Base-by-base conservation (phyloP, 306 rosid species). In the Fagus crenata region DNA sequence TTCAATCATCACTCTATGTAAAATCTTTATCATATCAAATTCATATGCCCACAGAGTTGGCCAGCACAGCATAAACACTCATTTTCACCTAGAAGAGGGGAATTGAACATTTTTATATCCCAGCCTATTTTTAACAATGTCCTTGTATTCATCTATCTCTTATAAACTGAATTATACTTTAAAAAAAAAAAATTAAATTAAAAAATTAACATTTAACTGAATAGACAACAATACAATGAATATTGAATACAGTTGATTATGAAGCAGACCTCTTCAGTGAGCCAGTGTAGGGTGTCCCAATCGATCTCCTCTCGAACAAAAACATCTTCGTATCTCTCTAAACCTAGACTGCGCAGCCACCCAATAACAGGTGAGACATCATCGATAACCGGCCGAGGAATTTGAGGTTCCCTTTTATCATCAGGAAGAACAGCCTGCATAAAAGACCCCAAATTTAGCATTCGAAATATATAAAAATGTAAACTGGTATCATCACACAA, bases 261-360 rank as follows among this genome's bases (percentile, higher is more conserved):
- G 41, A 74, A 75, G 63, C 81, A 75, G 74, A 94, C 98, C 97
- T 94, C 98, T 76, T 92, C 95, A 2, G 90, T 88, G 51, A 92
- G 82, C 88, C 97, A 94, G 46, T 86, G 89, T 69, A 94, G 69
- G 12, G 96, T 65, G 15, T 90, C 87, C 95, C 92, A 92, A 75
- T 92, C 96, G 77, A 94, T 89, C 86, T 94, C 98, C 80, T 94
- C 98, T 72, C 87, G 82, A 36, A 85, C 83, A 73, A 94, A 94
- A 81, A 80, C 71, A 67, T 84, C 89, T 70, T 83, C 91, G 40
- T 94, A 94, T 76, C 86, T 92, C 17, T 63, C 90, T 56, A 94
- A 89, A 13, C 96, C 95, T 1, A 92, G 85, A 54, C 70, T 74
- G 0, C 78, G 85, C 31, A 92, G 83, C 97, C 96, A 94, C 77